Evolutionary conservation across 768 basidiomycete genomes (phyloP).

Genomic region (Amylocystis lapponica): DNA sequence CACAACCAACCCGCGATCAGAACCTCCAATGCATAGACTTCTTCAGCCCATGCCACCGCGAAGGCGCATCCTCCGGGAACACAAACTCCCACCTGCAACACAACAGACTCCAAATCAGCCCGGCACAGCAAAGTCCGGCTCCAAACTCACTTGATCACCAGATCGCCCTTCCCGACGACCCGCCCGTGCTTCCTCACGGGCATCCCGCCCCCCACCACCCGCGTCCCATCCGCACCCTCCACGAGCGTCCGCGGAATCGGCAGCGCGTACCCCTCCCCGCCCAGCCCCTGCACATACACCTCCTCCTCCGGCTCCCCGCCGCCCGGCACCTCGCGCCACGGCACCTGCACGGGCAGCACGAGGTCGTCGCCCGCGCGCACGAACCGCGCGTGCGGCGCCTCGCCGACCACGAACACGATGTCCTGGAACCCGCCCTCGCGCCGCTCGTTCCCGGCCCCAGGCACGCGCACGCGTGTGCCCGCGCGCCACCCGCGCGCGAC

Average conservation of each 20-base stretch:
- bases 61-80: constrained; percentile 19
- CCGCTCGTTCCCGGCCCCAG: constrained; percentile 62
- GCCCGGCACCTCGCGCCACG: constrained; percentile 41
- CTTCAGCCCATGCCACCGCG: constrained; percentile 23
- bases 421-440: constrained; percentile 53
- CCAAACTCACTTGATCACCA: constrained; percentile 58
- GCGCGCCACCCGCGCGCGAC: constrained; percentile 57
- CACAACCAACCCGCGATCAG: too few relatives aligned
- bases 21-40: constrained; percentile 18
- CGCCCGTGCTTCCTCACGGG: constrained; percentile 49
- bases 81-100: constrained; percentile 24
- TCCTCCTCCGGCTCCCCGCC: constrained; percentile 35
- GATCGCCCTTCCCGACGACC: constrained; percentile 52
- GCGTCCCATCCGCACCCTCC: constrained; percentile 42
- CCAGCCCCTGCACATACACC: constrained; percentile 49
- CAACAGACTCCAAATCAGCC: too few relatives aligned
- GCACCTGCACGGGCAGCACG: constrained; percentile 46
- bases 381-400: constrained; percentile 53
- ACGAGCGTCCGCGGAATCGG: constrained; percentile 50
- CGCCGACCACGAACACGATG: constrained; percentile 60
- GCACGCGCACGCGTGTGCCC: constrained; percentile 56
- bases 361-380: constrained; percentile 52
- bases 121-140: neutral
- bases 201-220: constrained; percentile 64
- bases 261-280: constrained; percentile 48